Evolutionary conservation across 176 grass and related monocot species (phyloP).

Genomic region (Lolium multiflorum): DNA sequence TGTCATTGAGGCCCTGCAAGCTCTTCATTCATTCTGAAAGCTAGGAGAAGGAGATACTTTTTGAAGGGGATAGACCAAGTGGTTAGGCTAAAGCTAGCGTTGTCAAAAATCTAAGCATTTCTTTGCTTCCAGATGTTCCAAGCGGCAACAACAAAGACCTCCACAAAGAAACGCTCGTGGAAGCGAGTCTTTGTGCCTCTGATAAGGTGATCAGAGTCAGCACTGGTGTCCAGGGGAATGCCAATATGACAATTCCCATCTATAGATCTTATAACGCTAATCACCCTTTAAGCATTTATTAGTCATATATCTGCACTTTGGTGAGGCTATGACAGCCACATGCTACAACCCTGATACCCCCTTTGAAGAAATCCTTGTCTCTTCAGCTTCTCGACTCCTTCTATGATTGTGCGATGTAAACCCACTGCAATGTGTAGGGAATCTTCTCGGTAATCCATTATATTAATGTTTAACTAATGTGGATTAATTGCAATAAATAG

Average conservation of each 20-base stretch:
- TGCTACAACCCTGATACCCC: neutral
- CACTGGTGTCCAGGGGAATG: neutral
- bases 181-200: neutral
- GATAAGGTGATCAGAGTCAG: neutral
- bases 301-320: neutral
- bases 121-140: neutral
- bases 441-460: neutral
- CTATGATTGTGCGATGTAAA: neutral
- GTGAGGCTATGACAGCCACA: neutral
- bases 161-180: neutral
- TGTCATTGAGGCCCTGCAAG: neutral
- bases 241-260: neutral
- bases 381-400: neutral
- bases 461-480: neutral
- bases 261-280: neutral
- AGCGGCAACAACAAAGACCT: neutral
- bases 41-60: neutral
- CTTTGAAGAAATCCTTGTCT: neutral
- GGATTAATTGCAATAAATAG: slow-evolving; percentile 3
- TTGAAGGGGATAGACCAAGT: neutral
- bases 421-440: neutral
- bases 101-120: neutral
- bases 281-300: neutral
- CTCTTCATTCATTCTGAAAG: slow-evolving; percentile 9
- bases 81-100: slow-evolving; percentile 11